Evolutionary conservation across 495 filamentous ascomycete species (phyloP).

Genomic region (Aspergillus sparsus): DNA sequence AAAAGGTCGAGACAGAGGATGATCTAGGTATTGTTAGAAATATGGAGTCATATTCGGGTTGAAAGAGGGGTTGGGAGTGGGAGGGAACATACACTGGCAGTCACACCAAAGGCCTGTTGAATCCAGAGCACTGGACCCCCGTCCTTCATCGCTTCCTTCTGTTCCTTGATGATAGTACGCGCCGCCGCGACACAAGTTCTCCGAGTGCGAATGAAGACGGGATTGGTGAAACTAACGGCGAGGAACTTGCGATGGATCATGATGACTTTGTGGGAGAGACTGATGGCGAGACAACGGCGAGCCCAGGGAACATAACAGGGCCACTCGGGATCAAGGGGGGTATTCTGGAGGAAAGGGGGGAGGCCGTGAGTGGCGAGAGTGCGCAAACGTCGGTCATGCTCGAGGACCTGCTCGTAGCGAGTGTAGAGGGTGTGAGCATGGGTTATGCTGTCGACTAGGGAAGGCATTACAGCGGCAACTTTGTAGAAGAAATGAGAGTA

Average conservation of each 20-base stretch:
- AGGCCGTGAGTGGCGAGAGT: constrained; percentile 29
- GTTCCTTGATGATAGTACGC: constrained; percentile 42
- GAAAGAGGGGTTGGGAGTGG: background rate
- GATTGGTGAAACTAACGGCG: constrained; percentile 40
- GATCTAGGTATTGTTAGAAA: constrained; percentile 24
- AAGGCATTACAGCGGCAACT: constrained; percentile 40
- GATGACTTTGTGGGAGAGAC: constrained; percentile 46
- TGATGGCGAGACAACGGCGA: constrained; percentile 36
- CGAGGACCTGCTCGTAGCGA: constrained; percentile 41
- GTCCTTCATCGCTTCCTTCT: constrained; percentile 31
- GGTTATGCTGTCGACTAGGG: constrained; percentile 38
- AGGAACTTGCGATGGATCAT: constrained; percentile 50
- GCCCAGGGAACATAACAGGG: constrained; percentile 42
- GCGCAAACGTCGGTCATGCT: constrained; percentile 40
- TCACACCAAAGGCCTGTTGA: constrained; percentile 37
- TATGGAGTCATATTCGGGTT: no score
- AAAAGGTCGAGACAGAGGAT: constrained; percentile 46
- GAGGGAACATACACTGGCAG: constrained; percentile 29
- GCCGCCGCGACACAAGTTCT: constrained; percentile 42
- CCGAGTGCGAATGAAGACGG: constrained; percentile 40
- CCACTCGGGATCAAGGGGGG: constrained; percentile 36
- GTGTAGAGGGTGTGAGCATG: constrained; percentile 35
- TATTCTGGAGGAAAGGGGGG: constrained; percentile 33
- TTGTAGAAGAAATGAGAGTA: constrained; percentile 38
- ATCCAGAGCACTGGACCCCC: constrained; percentile 46